Evolutionary conservation across 208 protist genomes (phyloP).

Genomic region (Acanthamoeba lenticulata): DNA sequence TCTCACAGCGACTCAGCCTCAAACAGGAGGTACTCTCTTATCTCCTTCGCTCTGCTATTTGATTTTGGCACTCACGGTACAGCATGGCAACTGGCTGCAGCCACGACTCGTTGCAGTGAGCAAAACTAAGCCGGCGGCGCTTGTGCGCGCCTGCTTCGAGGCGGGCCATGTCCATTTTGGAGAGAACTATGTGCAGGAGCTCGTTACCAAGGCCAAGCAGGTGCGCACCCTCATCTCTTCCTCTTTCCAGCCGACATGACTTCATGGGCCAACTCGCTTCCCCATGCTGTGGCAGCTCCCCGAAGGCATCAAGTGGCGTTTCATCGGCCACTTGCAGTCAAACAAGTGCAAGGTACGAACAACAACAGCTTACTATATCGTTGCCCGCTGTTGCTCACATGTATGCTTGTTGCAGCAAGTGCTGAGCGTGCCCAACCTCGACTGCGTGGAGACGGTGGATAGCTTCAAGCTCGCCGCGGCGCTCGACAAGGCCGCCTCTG

Average conservation of each 20-base stretch:
- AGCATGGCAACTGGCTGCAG: not conserved
- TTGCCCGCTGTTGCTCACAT: too few relatives aligned
- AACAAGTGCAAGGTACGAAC: constrained; percentile 96
- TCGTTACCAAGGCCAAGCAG: constrained; percentile 90
- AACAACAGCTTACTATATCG: too few relatives aligned
- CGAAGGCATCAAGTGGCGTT: constrained; percentile 95
- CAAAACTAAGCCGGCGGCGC: constrained; percentile 85
- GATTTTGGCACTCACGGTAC: too few relatives aligned
- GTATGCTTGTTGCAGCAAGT: constrained; percentile 40
- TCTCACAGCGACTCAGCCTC: not conserved
- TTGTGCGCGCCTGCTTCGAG: constrained; percentile 80
- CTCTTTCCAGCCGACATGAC: too few relatives aligned
- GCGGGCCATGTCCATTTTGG: constrained; percentile 91
- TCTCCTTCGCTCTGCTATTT: too few relatives aligned
- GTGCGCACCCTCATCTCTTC: constrained; percentile 61
- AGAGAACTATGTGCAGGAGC: constrained; percentile 97
- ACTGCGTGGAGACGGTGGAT: constrained; percentile 94
- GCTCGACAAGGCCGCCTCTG: constrained; percentile 86
- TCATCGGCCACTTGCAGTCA: constrained; percentile 97
- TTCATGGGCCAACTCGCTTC: too few relatives aligned
- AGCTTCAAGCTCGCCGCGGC: constrained; percentile 91
- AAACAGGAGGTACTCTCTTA: not conserved
- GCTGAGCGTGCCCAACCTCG: constrained; percentile 70
- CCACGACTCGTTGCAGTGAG: constrained; percentile 84
- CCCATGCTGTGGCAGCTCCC: constrained; percentile 82